Percentiles rank a stretch among this genome's conserved stretches.
These are phyloP conservation scores for Tolypocladium tundrense DNA, from an alignment of 2,329 filamentous ascomycete genomes.

Conservation along the genomic window DNA sequence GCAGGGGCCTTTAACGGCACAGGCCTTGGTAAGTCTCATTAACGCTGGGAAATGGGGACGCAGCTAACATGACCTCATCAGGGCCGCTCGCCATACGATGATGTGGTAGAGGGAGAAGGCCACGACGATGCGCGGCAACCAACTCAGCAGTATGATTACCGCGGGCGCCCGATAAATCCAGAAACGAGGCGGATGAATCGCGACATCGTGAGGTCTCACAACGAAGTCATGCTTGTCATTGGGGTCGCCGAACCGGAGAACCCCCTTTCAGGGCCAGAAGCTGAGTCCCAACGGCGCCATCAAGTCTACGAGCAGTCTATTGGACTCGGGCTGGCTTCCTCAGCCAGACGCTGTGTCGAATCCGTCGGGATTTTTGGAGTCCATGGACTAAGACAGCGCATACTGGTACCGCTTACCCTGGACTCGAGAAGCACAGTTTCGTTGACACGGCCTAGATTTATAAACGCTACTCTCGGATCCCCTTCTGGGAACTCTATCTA, in stretches of 20 bases:
- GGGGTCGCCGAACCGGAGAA: conserved; percentile 51
- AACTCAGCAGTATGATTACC: conserved; percentile 41
- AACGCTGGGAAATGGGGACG: not conserved
- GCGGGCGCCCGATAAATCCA: conserved; percentile 45
- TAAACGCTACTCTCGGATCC: conserved; percentile 35
- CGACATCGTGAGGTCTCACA: conserved; percentile 49
- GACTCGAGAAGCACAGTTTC: not conserved
- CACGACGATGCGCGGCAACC: conserved; percentile 28
- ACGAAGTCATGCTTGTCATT: conserved; percentile 54
- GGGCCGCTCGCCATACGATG: conserved; percentile 52
- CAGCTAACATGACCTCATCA: conserved; percentile 13
- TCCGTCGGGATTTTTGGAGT: conserved; percentile 41
- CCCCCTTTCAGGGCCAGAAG: conserved; percentile 24
- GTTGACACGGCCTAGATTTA: conserved; percentile 33
- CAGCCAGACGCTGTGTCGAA: conserved; percentile 22
- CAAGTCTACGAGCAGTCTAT: conserved; percentile 35
- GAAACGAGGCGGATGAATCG: conserved; percentile 44
- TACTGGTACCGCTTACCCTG: conserved; percentile 30
- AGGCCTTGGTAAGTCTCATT: conserved; percentile 36
- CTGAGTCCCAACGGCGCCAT: conserved; percentile 31
- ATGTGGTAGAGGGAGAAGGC: conserved; percentile 40
- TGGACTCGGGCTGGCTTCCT: conserved; percentile 27
- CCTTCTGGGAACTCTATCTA: conserved; percentile 34
- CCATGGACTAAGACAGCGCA: conserved; percentile 40
- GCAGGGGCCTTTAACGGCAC: conserved; percentile 45